Conservation (phyloP, 1,284 basidiomycete genomes). For the Cronartium ribicola region DNA sequence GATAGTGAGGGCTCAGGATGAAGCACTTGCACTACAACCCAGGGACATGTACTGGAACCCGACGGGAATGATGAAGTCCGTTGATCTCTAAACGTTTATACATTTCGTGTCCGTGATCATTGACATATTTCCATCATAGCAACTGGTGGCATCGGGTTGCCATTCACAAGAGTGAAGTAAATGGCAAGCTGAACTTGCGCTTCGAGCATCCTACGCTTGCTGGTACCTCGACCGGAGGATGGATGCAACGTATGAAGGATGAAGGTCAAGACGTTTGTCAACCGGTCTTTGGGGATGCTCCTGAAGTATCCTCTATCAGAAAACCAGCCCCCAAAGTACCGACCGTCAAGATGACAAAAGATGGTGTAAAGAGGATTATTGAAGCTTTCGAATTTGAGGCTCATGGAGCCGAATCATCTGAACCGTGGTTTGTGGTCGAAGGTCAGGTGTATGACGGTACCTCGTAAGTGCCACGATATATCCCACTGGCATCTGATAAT, state of each 20-base stretch:
- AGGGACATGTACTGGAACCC: slow-evolving; percentile 59
- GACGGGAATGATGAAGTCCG: slow-evolving; percentile 61
- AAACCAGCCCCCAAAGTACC: neutral
- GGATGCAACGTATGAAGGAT: slow-evolving; percentile 63
- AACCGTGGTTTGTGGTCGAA: slow-evolving; percentile 62
- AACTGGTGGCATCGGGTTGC: slow-evolving; percentile 62
- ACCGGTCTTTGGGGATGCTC: slow-evolving; percentile 53
- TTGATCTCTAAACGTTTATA: slow-evolving; percentile 40
- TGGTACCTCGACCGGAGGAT: slow-evolving; percentile 59
- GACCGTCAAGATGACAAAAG: slow-evolving; percentile 45
- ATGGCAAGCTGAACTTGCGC: slow-evolving; percentile 50
- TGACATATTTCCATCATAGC: slow-evolving; percentile 13
- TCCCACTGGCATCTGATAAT: slow-evolving; percentile 45
- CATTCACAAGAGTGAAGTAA: slow-evolving; percentile 54
- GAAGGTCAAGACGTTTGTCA: slow-evolving; percentile 56
- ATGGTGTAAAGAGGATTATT: slow-evolving; percentile 48
- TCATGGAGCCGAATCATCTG: slow-evolving; percentile 53
- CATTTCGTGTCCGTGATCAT: slow-evolving; percentile 28
- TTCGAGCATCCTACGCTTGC: slow-evolving; percentile 65
- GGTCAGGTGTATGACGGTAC: slow-evolving; percentile 54
- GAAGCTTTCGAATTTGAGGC: slow-evolving; percentile 54
- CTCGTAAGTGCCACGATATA: slow-evolving; percentile 35
- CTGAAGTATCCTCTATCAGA: slow-evolving; percentile 2
- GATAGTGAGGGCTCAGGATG: slow-evolving; percentile 62
- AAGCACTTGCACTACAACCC: slow-evolving; percentile 57